These are phyloP conservation scores for Priceomyces medius DNA, from an alignment of 805 yeast species.

Conservation along the genomic window DNA sequence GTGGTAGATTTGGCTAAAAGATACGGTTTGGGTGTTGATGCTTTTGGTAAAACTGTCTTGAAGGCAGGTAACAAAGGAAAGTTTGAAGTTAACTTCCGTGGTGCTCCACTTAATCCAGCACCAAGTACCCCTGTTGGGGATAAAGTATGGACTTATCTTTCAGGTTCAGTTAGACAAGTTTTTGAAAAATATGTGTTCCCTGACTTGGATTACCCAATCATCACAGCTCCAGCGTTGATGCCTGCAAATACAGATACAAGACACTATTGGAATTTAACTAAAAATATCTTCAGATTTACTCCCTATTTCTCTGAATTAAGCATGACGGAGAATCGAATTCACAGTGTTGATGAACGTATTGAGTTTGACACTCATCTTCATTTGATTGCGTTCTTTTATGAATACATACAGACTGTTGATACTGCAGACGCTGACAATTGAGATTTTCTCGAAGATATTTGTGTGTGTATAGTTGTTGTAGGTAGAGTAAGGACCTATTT, in stretches of 20 bases:
- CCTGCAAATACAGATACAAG: slow-evolving; percentile 65
- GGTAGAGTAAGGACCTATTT: not conserved
- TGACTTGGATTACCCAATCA: slow-evolving; percentile 26
- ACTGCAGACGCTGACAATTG: slow-evolving; percentile 8
- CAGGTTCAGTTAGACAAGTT: slow-evolving; percentile 63
- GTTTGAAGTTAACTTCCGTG: slow-evolving; percentile 13
- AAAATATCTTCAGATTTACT: slow-evolving; percentile 52
- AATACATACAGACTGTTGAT: slow-evolving; percentile 47
- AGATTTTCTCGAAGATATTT: too few relatives aligned
- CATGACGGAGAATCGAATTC: slow-evolving; percentile 23
- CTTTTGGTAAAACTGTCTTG: slow-evolving; percentile 17
- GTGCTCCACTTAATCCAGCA: slow-evolving; percentile 39
- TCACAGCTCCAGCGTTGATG: slow-evolving; percentile 49
- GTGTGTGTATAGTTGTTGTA: too few relatives aligned
- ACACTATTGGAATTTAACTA: slow-evolving; percentile 56
- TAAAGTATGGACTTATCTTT: slow-evolving; percentile 52
- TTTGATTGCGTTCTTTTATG: slow-evolving; percentile 36
- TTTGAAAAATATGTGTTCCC: slow-evolving; percentile 54
- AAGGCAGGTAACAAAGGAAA: slow-evolving; percentile 13
- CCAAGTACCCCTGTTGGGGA: slow-evolving; percentile 45
- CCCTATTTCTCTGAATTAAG: slow-evolving; percentile 19
- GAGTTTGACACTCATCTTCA: slow-evolving; percentile 33
- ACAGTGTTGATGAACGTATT: slow-evolving; percentile 38
- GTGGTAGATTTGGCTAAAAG: slow-evolving; percentile 27
- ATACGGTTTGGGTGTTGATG: slow-evolving; percentile 23